Conservation (phyloP, 768 basidiomycete species). For the Austroboletus eburneus region DNA sequence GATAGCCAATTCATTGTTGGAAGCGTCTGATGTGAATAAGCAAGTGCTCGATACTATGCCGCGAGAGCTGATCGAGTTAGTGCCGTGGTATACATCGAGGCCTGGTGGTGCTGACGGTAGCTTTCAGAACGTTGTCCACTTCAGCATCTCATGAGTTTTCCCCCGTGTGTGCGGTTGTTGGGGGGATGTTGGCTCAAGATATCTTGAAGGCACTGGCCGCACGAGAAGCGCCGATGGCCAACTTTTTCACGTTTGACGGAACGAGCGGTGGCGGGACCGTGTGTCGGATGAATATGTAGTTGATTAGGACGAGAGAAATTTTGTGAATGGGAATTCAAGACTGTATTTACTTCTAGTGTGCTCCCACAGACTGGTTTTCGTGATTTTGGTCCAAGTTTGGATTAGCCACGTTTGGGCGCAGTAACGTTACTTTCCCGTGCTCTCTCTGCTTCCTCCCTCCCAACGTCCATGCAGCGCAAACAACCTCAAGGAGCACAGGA, state of each 20-base stretch:
- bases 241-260: conserved; percentile 88
- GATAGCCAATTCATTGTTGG: conserved; percentile 61
- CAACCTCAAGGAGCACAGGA: conserved; percentile 45
- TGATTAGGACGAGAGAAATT: not conserved
- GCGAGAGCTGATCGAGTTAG: conserved; percentile 57
- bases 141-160: conserved; percentile 85
- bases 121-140: conserved; percentile 56
- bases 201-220: conserved; percentile 87
- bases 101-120: conserved; percentile 7
- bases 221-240: conserved; percentile 89
- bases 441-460: conserved; percentile 5
- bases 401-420: conserved; percentile 20
- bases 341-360: too few species aligned
- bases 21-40: conserved; percentile 63
- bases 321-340: too few species aligned
- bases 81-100: not conserved
- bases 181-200: conserved; percentile 93
- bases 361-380: conserved; percentile 2
- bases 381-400: conserved; percentile 23
- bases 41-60: conserved; percentile 59
- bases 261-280: conserved; percentile 73
- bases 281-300: conserved; percentile 45
- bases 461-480: conserved; percentile 37
- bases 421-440: conserved; percentile 10
- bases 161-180: conserved; percentile 90